Base-by-base conservation (phyloP, 2,329 filamentous ascomycete species). In the Aspergillus texensis region DNA sequence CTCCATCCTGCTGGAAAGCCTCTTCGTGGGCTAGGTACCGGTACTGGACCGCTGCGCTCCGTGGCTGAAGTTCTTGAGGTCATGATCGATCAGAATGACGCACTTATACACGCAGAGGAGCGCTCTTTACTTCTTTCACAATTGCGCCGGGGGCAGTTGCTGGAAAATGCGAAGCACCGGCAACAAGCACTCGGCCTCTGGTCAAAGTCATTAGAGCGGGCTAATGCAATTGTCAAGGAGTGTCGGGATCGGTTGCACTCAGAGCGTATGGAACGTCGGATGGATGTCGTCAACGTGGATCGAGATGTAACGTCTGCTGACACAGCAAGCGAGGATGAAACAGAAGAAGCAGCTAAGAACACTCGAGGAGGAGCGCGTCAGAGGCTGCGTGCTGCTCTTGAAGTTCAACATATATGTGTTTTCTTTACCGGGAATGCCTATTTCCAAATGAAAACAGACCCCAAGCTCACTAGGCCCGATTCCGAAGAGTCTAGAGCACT, bases 11-110 rank as follows among this genome's bases (percentile, higher is more conserved):
- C 91, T 21, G 84, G 84, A 11, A 86, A 85, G 36, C 91, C 90
- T 68, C 83, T 89, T 16, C 86, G 85, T 65, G 85, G 86, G 0
- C 78, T 92, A 1, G 89, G 89, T 2, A 83, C 85, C 52, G 87
- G 84, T 56, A 84, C 83, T 59, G 88, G 86, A 0, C 89, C 92
- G 0, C 83, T 97, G 67, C 86, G 91, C 14, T 96, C 94, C 0
- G 90, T 97, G 1, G 86, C 89, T 21, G 92, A 98, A 76, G 94
- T 98, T 1, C 82, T 99, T 12, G 89, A 93, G 67, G 88, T 90
- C 5, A 97, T 99, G 94, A 90, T 97, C 62, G 93, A 97, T 61
- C 89, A 94, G 72, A 93, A 90, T 50, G 91, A 94, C 62, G 82
- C 81, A 6, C 75, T 79, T 1, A 85, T 94, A 62, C 86, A 89